These are phyloP conservation scores for Asterella californica DNA, from an alignment of 225 moss, liverwort and hornwort species.

Conservation along the genomic window DNA sequence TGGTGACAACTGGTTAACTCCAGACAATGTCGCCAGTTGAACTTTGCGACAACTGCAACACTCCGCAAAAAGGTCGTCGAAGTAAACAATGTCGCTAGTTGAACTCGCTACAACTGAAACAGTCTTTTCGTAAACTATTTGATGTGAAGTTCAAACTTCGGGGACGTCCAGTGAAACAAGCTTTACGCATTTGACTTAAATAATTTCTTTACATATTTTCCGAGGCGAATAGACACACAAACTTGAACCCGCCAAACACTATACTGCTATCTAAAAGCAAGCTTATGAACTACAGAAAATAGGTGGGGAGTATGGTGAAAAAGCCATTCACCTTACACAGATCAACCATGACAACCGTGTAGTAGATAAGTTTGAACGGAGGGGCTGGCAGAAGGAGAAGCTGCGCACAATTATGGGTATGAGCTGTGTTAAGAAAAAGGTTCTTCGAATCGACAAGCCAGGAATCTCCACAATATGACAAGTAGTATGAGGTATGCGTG, in stretches of 20 bases:
- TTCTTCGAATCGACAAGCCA: background rate
- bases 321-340: constrained; percentile 65
- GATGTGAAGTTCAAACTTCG: background rate
- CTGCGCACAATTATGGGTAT: constrained; percentile 25
- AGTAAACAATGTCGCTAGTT: too few relatives aligned
- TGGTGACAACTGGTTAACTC: too few relatives aligned
- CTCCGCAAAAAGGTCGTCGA: too few relatives aligned
- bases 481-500: background rate
- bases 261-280: background rate
- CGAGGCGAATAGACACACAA: background rate
- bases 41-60: too few relatives aligned
- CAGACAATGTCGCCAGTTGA: too few relatives aligned
- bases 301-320: background rate
- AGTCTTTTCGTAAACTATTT: too few relatives aligned
- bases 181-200: background rate
- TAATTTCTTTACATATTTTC: background rate
- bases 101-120: too few relatives aligned
- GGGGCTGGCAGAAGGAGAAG: constrained; percentile 88
- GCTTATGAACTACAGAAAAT: background rate
- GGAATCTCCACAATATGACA: background rate
- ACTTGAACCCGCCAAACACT: background rate
- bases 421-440: background rate
- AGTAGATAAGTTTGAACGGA: constrained; percentile 84
- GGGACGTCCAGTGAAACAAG: background rate
- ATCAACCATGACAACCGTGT: constrained; percentile 96